Conservation (phyloP, 1,284 basidiomycete genomes). For the Fomitopsis palustris region DNA sequence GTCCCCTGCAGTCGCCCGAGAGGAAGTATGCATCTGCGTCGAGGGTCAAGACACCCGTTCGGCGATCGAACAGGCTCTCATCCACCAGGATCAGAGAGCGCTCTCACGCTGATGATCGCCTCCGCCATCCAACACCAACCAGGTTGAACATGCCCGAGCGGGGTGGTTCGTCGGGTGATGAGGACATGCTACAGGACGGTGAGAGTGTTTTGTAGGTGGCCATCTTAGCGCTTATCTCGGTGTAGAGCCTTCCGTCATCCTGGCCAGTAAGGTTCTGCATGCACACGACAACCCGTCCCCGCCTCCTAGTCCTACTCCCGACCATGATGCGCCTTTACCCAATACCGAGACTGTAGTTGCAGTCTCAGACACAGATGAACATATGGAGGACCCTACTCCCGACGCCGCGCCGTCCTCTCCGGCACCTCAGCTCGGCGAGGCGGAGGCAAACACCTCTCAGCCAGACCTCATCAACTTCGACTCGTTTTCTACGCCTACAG, state of each 20-base stretch:
- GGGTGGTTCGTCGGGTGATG: slow-evolving; percentile 4
- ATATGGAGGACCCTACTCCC: neutral
- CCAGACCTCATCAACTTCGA: slow-evolving; percentile 41
- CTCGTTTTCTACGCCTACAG: slow-evolving; percentile 28
- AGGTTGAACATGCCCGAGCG: neutral
- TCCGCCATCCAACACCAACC: neutral
- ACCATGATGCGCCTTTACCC: neutral
- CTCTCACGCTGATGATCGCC: slow-evolving; percentile 26
- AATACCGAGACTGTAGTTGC: neutral
- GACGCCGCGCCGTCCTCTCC: neutral
- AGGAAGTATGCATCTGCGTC: slow-evolving; percentile 35
- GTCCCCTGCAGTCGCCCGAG: slow-evolving; percentile 53
- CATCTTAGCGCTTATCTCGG: neutral
- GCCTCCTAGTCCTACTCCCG: slow-evolving; percentile 42
- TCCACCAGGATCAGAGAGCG: slow-evolving; percentile 20
- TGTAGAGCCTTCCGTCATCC: slow-evolving; percentile 60
- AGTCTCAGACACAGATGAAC: neutral
- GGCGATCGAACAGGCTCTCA: slow-evolving; percentile 51
- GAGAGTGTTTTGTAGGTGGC: slow-evolving; percentile 8
- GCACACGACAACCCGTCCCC: slow-evolving; percentile 76
- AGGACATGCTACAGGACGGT: slow-evolving; percentile 30
- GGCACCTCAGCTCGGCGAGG: neutral
- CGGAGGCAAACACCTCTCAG: slow-evolving; percentile 12
- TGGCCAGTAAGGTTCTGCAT: slow-evolving; percentile 60
- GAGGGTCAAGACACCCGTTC: slow-evolving; percentile 35